phyloP scores from a whole-genome alignment of 1,139 yeast species.

The Pichia sp. region DNA sequence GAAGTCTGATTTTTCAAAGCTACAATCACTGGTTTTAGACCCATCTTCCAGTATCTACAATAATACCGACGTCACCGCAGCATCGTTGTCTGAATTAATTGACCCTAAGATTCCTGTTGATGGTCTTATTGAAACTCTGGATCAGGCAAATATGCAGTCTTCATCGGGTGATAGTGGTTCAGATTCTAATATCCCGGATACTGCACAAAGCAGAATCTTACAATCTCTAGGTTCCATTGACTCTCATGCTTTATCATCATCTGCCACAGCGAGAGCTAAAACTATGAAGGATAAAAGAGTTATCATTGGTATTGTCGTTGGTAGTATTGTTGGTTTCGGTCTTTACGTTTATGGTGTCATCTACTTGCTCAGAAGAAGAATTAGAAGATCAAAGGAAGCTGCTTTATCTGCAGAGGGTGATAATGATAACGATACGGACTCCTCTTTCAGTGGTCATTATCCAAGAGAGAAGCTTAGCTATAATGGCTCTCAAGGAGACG shows the following conservation, averaged over 20 bases:
- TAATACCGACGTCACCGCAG: constrained; percentile 40
- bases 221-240: constrained; percentile 29
- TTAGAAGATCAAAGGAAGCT: constrained; percentile 5
- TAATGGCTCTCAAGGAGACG: constrained; percentile 10
- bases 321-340: constrained; percentile 61
- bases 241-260: constrained; percentile 12
- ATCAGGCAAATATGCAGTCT: not conserved
- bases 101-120: constrained; percentile 59
- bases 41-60: constrained; percentile 42
- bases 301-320: constrained; percentile 54
- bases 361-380: constrained; percentile 31
- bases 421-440: not conserved
- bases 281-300: constrained; percentile 30
- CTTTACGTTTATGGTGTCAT: constrained; percentile 49
- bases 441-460: constrained; percentile 6
- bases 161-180: not conserved
- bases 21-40: constrained; percentile 40
- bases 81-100: constrained; percentile 47
- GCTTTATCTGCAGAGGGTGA: not conserved
- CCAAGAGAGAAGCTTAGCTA: constrained; percentile 2
- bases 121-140: constrained; percentile 32
- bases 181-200: not conserved
- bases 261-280: constrained; percentile 12
- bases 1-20: constrained; percentile 34
- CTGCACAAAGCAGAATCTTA: constrained; percentile 6